phyloP scores from a whole-genome alignment of 1,139 yeast genomes.

The Waltiozyma sp. region DNA sequence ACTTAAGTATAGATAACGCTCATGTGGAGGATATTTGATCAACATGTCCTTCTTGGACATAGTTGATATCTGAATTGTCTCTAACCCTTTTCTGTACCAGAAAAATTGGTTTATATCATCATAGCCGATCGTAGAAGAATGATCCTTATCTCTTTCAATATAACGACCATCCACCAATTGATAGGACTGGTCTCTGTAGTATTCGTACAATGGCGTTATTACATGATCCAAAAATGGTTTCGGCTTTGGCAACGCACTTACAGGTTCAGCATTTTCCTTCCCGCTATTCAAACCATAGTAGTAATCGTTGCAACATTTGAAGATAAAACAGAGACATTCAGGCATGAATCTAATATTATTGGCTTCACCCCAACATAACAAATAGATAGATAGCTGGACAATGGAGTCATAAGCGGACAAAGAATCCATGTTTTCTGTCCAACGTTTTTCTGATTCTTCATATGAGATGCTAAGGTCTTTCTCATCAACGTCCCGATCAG shows the following conservation, averaged over 20 bases:
- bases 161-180: constrained; percentile 27
- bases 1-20: constrained; percentile 34
- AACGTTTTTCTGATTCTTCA: constrained; percentile 32
- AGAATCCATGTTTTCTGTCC: constrained; percentile 36
- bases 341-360: constrained; percentile 71
- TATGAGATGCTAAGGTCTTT: constrained; percentile 12
- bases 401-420: constrained; percentile 40
- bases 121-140: constrained; percentile 42
- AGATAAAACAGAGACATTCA: constrained; percentile 63
- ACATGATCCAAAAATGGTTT: constrained; percentile 43
- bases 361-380: constrained; percentile 74
- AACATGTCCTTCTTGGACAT: constrained; percentile 22
- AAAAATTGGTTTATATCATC: constrained; percentile 57
- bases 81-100: constrained; percentile 45
- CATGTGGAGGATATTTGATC: constrained; percentile 32
- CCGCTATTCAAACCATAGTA: constrained; percentile 29
- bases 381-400: constrained; percentile 47
- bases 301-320: constrained; percentile 57
- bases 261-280: constrained; percentile 6
- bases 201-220: constrained; percentile 59
- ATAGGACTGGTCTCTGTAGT: constrained; percentile 41
- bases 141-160: constrained; percentile 39
- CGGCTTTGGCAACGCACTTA: constrained; percentile 1
- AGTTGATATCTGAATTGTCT: constrained; percentile 30
- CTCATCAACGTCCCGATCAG: background rate